These are phyloP conservation scores for Phytophthora nicotianae DNA, from an alignment of 352 stramenopile species.

Conservation along the genomic window DNA sequence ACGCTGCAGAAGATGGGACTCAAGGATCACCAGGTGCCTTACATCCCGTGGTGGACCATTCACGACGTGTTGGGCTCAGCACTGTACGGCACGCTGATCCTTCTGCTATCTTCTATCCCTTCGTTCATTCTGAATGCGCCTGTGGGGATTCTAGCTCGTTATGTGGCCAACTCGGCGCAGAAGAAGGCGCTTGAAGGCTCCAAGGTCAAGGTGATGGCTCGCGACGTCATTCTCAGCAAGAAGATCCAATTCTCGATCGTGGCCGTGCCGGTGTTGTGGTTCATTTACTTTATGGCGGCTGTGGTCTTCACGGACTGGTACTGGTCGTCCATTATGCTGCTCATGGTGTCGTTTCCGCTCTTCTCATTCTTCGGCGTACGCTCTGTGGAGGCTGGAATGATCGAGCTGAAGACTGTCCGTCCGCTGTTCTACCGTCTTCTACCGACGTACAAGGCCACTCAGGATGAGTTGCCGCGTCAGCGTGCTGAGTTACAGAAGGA, in stretches of 20 bases:
- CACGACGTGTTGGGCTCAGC: constrained; percentile 91
- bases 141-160: constrained; percentile 87
- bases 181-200: constrained; percentile 87
- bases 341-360: constrained; percentile 83
- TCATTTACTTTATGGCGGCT: constrained; percentile 86
- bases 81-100: constrained; percentile 83
- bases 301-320: constrained; percentile 87
- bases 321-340: constrained; percentile 81
- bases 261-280: constrained; percentile 87
- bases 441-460: constrained; percentile 76
- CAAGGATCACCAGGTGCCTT: constrained; percentile 91
- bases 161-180: constrained; percentile 72
- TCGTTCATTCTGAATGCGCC: constrained; percentile 92
- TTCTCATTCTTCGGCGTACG: constrained; percentile 91
- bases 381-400: constrained; percentile 87
- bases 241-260: constrained; percentile 95
- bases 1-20: constrained; percentile 88
- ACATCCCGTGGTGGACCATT: constrained; percentile 88
- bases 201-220: constrained; percentile 91
- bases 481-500: constrained; percentile 76
- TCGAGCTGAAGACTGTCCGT: constrained; percentile 86
- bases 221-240: constrained; percentile 92
- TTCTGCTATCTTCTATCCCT: constrained; percentile 90
- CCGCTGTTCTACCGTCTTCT: constrained; percentile 84
- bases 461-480: constrained; percentile 76